phyloP scores from a whole-genome alignment of 345 rosid genomes.

The Isatis tinctoria region DNA sequence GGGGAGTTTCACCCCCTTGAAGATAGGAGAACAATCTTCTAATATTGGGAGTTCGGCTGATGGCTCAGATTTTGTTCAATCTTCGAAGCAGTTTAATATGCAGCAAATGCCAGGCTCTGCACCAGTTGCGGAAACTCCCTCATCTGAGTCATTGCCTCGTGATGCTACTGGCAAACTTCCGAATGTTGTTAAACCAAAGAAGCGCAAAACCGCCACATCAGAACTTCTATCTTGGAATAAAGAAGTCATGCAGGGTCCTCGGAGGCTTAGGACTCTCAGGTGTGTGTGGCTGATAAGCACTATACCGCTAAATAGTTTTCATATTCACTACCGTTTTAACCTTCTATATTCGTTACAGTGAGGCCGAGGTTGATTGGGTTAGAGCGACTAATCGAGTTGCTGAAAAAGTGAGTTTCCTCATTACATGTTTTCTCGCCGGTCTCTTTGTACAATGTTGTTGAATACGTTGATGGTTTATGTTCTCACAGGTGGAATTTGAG shows the following conservation, averaged over 20 bases:
- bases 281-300: slow-evolving; percentile 29
- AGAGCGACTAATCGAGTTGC: slow-evolving; percentile 50
- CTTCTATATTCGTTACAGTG: slow-evolving; percentile 40
- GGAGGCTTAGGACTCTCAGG: slow-evolving; percentile 62
- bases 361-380: slow-evolving; percentile 71
- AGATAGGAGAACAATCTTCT: slow-evolving; percentile 42
- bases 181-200: slow-evolving; percentile 40
- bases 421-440: neutral
- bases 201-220: slow-evolving; percentile 60
- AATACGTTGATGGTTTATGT: slow-evolving; percentile 8
- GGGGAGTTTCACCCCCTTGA: slow-evolving; percentile 33
- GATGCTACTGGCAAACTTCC: slow-evolving; percentile 34
- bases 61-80: slow-evolving; percentile 32
- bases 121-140: slow-evolving; percentile 35
- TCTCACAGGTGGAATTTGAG: slow-evolving; percentile 62
- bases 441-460: slow-evolving; percentile 12
- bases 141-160: slow-evolving; percentile 36
- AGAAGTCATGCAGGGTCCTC: slow-evolving; percentile 44
- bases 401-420: slow-evolving; percentile 59
- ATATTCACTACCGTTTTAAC: neutral
- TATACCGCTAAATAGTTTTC: neutral
- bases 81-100: slow-evolving; percentile 31
- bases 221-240: slow-evolving; percentile 64
- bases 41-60: slow-evolving; percentile 44
- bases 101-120: slow-evolving; percentile 31